Conservation (phyloP, 331 rosid species). For the Malus hybrid region DNA sequence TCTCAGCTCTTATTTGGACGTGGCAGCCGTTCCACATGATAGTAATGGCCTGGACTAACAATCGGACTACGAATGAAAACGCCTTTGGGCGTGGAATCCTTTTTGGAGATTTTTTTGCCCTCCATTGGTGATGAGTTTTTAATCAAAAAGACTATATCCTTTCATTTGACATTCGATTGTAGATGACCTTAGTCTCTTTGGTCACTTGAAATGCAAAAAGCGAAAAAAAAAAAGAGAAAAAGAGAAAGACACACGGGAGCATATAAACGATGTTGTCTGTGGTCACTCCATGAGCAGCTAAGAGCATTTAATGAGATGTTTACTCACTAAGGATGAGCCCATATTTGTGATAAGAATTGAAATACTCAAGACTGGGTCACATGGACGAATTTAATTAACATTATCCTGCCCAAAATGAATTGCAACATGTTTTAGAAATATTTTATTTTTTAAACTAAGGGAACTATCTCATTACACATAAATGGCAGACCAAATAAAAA, state of each 20-base stretch:
- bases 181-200: background rate
- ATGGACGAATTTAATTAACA: background rate
- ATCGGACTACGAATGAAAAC: too few relatives aligned
- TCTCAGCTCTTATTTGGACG: background rate
- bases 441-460: too few relatives aligned
- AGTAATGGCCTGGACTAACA: too few relatives aligned
- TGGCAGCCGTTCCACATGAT: background rate
- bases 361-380: background rate
- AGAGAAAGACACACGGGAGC: background rate
- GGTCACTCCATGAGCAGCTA: background rate
- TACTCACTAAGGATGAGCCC: background rate
- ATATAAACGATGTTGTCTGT: background rate
- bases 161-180: background rate
- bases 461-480: too few relatives aligned
- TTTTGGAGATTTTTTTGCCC: too few relatives aligned
- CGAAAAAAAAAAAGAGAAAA: too few relatives aligned
- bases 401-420: background rate
- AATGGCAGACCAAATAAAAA: too few relatives aligned
- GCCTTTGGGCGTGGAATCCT: too few relatives aligned
- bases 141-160: too few relatives aligned
- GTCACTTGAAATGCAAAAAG: background rate
- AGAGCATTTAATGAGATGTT: background rate
- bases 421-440: background rate
- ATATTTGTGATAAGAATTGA: background rate
- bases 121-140: too few relatives aligned